Evolutionary conservation across 805 yeast genomes (phyloP), one percentile per base, ranked within the genome.

Genomic region (Crinitomyces ghanaensis): DNA sequence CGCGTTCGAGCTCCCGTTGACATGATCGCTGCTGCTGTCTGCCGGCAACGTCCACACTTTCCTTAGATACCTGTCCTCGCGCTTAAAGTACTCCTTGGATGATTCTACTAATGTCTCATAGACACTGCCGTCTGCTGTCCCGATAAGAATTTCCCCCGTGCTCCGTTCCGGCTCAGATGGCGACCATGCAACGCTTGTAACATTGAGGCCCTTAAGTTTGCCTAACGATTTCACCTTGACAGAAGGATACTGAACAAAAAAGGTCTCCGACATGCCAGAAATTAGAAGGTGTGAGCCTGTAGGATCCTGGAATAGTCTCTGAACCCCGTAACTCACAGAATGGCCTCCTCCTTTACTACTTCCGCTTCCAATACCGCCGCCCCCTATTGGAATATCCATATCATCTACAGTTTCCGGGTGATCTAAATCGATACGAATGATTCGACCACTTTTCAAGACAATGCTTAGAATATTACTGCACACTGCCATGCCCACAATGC

Each of bases 391-490:
- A 14, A 53, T 27, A 35, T 51, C 57, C 13, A 58, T 44, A 25
- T 60, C 55, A 26, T 62, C 65, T 4, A 80, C 75, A 5, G 61
- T 62, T 22, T 77, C 72, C 1, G 91, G 91, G 31, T 64, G 63
- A 32, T 72, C 74, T 41, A 80, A 56, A 44, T 78, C 74, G 20
- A 81, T 77, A n/a, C 78, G 55, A 42, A 70, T 70, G n/a, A 80
- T 54, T 11, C 63, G 48, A 1, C 78, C 77, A 6, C 65, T 54
- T 31, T 58, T 59, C 36, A 74, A 58, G 0, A 76, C 71, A 30
- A 79, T 56, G 36, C 69, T 65, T 25, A 80, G 63, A 4, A 68
- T 54, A 44, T 79, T 78, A 38, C 64, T 61, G 15, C 65, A 56
- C 4, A 76, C 83, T 12, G 62, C 65, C 30, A 79, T 50, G n/a